phyloP scores from a whole-genome alignment of 768 basidiomycete genomes.

The Clavulina sp. region DNA sequence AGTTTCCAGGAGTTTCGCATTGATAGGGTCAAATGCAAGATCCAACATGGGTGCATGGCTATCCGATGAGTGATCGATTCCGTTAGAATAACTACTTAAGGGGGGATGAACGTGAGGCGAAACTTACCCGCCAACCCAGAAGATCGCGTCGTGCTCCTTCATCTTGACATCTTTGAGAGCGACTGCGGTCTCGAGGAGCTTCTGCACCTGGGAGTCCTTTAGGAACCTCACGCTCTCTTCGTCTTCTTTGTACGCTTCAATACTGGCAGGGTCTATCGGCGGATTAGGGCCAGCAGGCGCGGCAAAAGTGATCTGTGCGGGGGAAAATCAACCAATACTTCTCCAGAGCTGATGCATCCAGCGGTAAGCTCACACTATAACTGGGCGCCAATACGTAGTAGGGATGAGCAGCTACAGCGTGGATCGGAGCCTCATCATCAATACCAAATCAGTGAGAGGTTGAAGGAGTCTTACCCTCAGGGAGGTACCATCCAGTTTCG shows the following conservation, averaged over 20 bases:
- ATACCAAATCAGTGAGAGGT: too few relatives aligned
- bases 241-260: constrained; percentile 39
- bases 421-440: too few relatives aligned
- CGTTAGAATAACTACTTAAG: neutral
- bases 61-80: neutral
- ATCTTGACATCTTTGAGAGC: constrained; percentile 40
- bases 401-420: constrained; percentile 39
- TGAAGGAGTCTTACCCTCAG: constrained; percentile 34
- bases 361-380: neutral
- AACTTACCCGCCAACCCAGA: constrained; percentile 53
- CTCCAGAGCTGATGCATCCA: neutral
- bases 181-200: constrained; percentile 38
- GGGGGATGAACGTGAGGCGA: neutral
- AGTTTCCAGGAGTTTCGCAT: constrained; percentile 38
- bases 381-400: constrained; percentile 39
- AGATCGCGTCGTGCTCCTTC: constrained; percentile 52
- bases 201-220: constrained; percentile 33
- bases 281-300: constrained; percentile 49
- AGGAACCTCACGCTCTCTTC: constrained; percentile 37
- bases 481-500: constrained; percentile 35
- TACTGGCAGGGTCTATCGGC: constrained; percentile 42
- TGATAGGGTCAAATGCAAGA: constrained; percentile 37
- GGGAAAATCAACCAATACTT: constrained; percentile 14
- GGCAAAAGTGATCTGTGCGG: constrained; percentile 43
- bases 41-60: constrained; percentile 58